A percentile compares a stretch with the other conserved stretches of the same genome.
Conservation (phyloP, 768 basidiomycete species). For the Chiua virens region DNA sequence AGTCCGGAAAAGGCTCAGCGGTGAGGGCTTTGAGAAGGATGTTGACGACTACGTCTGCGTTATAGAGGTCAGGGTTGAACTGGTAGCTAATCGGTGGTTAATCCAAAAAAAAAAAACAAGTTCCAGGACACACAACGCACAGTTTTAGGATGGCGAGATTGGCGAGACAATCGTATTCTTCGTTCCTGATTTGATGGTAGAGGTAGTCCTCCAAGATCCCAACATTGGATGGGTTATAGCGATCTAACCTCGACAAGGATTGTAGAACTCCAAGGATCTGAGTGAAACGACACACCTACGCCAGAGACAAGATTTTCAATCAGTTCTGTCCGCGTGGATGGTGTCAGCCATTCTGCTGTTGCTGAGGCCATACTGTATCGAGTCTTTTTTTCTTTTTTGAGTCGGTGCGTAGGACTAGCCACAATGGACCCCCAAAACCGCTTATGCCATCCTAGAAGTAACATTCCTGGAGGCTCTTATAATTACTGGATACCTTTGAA, state of each 20-base stretch:
- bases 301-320: conserved; percentile 92
- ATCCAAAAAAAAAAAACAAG: not conserved
- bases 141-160: conserved; percentile 94
- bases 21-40: conserved; percentile 92
- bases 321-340: conserved; percentile 76
- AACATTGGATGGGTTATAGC: conserved; percentile 96
- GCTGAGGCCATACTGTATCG: conserved; percentile 27
- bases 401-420: not conserved
- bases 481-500: not conserved
- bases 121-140: conserved; percentile 39
- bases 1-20: conserved; percentile 85
- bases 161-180: conserved; percentile 92
- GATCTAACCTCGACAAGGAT: conserved; percentile 54
- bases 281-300: conserved; percentile 58
- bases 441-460: not conserved
- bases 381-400: conserved; percentile 9
- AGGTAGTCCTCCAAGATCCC: conserved; percentile 95
- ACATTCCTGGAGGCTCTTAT: no score
- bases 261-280: not conserved
- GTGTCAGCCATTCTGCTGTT: conserved; percentile 67
- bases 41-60: conserved; percentile 90
- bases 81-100: conserved; percentile 65
- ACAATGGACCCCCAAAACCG: conserved; percentile 10
- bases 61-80: conserved; percentile 92
- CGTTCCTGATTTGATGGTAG: conserved; percentile 87